Base-by-base conservation (phyloP, 257 asterid genomes). In the Petrea volubilis region DNA sequence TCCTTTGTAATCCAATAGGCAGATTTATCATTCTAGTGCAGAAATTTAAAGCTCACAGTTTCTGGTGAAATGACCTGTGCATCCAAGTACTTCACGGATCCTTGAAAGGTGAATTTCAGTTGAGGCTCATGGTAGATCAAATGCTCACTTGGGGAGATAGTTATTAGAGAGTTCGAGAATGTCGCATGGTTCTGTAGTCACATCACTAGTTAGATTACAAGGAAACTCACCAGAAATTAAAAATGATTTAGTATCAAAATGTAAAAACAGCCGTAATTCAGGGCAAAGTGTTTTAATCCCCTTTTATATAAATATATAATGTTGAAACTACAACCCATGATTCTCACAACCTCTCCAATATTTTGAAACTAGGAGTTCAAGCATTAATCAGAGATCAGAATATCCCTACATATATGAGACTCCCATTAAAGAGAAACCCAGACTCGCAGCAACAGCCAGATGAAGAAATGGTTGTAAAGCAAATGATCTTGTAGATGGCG, bases 81-180 rank as follows among this genome's bases (percentile, higher is more conserved):
- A 33, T 40, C 28, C 59, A 9, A 12, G 21, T 51, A 18, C 17
- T 55, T 43, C 8, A 1, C 17, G 38, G 21, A 69, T 69, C 21
- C 67, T 15, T 34, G 6, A 49, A 69, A 68, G 36, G 57, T 9
- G 29, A 55, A 68, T 34, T 70, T 58, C 17, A 12, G 59, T 46
- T 17, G 44, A 47, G 18, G 31, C 46, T 47, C 75, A 14, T 58
- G 50, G 7, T 58, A 38, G 59, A 2, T 46, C 46, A 44, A 24
- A 70, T 43, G 36, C 59, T 43, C 58, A 10, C 17, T 28, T 21
- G 24, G 25, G n/a, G 28, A 33, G 57, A 38, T 40, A 11, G 21
- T 66, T 24, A 12, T 67, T 51, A 23, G 49, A 50, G 62, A 50
- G 64, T 47, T 58, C 60, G 46, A 70, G 75, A 70, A 58, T 46